Conservation (phyloP, 1,284 basidiomycete genomes). For the Pseudomicrostroma phylloplanum region DNA sequence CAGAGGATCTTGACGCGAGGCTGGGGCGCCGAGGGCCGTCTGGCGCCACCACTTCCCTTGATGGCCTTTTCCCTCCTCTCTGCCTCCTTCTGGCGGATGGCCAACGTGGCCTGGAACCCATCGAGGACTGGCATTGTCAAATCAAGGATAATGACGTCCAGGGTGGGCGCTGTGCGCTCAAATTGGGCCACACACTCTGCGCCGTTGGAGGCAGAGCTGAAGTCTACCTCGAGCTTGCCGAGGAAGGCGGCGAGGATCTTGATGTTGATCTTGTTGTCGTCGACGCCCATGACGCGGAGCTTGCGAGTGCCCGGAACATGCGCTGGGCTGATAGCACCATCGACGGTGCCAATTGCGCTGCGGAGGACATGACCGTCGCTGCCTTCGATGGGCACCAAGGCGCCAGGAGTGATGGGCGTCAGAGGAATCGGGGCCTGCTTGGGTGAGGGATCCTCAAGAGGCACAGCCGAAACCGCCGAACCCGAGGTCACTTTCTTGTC, state of each 20-base stretch:
- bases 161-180: conserved; percentile 54
- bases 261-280: conserved; percentile 47
- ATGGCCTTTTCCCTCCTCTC: conserved; percentile 46
- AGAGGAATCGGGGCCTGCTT: conserved; percentile 10
- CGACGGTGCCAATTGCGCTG: neutral
- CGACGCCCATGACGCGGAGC: conserved; percentile 23
- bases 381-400: conserved; percentile 53
- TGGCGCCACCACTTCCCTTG: conserved; percentile 1
- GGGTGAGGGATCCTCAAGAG: too few species aligned
- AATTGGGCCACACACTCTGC: conserved; percentile 75
- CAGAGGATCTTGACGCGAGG: conserved; percentile 67
- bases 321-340: neutral
- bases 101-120: conserved; percentile 71
- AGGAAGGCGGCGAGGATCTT: conserved; percentile 69
- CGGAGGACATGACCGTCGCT: conserved; percentile 55
- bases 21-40: conserved; percentile 8
- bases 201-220: conserved; percentile 73
- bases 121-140: conserved; percentile 88
- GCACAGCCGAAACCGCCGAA: too few species aligned
- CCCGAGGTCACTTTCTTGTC: too few species aligned
- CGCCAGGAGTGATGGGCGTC: conserved; percentile 50
- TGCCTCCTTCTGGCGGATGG: conserved; percentile 74
- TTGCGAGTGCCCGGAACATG: conserved; percentile 52
- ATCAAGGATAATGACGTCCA: conserved; percentile 61
- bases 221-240: conserved; percentile 67